Evolutionary conservation across 305 asterid species (phyloP).

Genomic region (Fraxinus greggii): DNA sequence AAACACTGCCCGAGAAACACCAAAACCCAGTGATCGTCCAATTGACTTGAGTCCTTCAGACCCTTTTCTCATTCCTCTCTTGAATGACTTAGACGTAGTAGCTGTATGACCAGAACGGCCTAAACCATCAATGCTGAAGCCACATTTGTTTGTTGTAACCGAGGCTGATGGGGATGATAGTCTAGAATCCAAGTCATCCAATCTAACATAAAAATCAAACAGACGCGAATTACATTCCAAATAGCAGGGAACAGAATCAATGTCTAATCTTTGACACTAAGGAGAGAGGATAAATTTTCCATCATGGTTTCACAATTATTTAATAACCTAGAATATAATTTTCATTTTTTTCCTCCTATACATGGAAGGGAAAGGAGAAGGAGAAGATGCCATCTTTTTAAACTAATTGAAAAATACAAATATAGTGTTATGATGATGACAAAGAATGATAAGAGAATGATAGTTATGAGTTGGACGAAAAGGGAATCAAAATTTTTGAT

Average conservation of each 20-base stretch:
- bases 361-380: not conserved
- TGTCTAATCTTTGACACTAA: slow-evolving; percentile 11
- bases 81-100: slow-evolving; percentile 67
- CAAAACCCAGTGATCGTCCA: slow-evolving; percentile 89
- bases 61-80: slow-evolving; percentile 85
- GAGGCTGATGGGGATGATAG: slow-evolving; percentile 80
- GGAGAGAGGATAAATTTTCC: slow-evolving; percentile 1
- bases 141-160: slow-evolving; percentile 69
- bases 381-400: not conserved
- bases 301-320: not conserved
- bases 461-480: not conserved
- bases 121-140: slow-evolving; percentile 64
- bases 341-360: not conserved
- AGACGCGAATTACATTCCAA: not conserved
- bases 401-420: not conserved
- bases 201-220: slow-evolving; percentile 43
- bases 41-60: slow-evolving; percentile 92
- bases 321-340: not conserved
- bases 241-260: slow-evolving; percentile 1
- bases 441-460: not conserved
- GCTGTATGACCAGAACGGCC: slow-evolving; percentile 53
- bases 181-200: slow-evolving; percentile 94
- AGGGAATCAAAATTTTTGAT: not conserved
- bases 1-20: slow-evolving; percentile 82
- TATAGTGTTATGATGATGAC: not conserved